Evolutionary conservation across 129 eudicot species (phyloP).

Genomic region (Artemisia annua): DNA sequence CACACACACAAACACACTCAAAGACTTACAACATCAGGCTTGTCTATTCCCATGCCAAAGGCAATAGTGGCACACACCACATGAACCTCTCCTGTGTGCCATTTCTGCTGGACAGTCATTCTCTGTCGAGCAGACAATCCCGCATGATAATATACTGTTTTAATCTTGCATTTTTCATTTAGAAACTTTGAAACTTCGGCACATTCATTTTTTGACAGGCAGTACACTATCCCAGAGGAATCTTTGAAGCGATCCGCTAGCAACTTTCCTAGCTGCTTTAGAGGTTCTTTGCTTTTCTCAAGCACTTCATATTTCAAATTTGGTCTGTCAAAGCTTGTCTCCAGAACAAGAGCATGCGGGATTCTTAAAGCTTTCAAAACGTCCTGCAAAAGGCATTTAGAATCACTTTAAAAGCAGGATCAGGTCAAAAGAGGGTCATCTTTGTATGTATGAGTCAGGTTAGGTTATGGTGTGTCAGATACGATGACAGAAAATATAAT

Average conservation of each 20-base stretch:
- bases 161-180: constrained; percentile 81
- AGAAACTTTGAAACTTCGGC: constrained; percentile 82
- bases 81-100: constrained; percentile 90
- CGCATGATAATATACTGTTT: constrained; percentile 89
- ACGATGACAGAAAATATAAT: neutral
- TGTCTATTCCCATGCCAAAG: constrained; percentile 99
- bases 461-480: neutral
- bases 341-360: constrained; percentile 79
- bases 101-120: constrained; percentile 76
- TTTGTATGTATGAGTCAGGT: neutral
- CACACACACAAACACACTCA: neutral
- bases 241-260: constrained; percentile 61
- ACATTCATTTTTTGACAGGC: constrained; percentile 97
- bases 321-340: constrained; percentile 92
- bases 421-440: neutral
- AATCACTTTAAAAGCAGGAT: neutral
- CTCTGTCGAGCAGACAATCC: constrained; percentile 95
- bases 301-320: constrained; percentile 88
- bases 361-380: constrained; percentile 71
- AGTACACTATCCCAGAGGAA: constrained; percentile 83
- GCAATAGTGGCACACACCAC: constrained; percentile 99
- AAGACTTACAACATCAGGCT: constrained; percentile 94
- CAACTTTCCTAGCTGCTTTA: constrained; percentile 79
- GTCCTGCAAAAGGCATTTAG: constrained; percentile 53
- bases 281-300: constrained; percentile 78